phyloP scores from a whole-genome alignment of 441 rosid species.

The Lepidium campestre region DNA sequence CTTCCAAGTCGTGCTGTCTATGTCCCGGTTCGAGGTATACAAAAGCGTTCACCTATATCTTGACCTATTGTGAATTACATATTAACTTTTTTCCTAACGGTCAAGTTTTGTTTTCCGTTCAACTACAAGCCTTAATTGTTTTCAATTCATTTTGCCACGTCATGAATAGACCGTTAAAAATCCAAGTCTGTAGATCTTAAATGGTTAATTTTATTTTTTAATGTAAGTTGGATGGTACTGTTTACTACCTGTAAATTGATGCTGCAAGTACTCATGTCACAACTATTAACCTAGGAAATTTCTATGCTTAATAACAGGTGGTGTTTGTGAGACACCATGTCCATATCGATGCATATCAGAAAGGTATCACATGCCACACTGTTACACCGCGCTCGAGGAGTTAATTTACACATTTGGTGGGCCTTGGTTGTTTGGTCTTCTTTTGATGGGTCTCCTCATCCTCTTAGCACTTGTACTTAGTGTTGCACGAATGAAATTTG shows the following conservation, averaged over 20 bases:
- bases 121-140: background rate
- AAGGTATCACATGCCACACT: conserved; percentile 95
- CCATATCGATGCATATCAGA: conserved; percentile 87
- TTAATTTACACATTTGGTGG: conserved; percentile 98
- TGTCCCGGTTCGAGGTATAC: conserved; percentile 77
- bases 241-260: background rate
- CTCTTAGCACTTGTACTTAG: conserved; percentile 95
- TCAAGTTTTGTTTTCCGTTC: background rate
- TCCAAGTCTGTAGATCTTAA: background rate
- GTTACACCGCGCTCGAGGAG: conserved; percentile 98
- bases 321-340: conserved; percentile 87
- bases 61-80: conserved; percentile 6
- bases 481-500: conserved; percentile 97
- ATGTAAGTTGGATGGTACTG: background rate
- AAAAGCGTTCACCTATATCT: background rate
- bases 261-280: background rate
- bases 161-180: background rate
- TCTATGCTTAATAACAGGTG: conserved; percentile 53
- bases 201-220: background rate
- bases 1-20: conserved; percentile 87
- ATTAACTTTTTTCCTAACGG: background rate
- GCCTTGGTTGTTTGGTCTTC: conserved; percentile 94
- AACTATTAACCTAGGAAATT: conserved; percentile 11
- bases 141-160: background rate
- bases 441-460: conserved; percentile 83